A percentile compares a stretch with the other conserved stretches of the same genome.
Evolutionary conservation across 441 rosid genomes (phyloP).

Genomic region (Corymbia citriodora): DNA sequence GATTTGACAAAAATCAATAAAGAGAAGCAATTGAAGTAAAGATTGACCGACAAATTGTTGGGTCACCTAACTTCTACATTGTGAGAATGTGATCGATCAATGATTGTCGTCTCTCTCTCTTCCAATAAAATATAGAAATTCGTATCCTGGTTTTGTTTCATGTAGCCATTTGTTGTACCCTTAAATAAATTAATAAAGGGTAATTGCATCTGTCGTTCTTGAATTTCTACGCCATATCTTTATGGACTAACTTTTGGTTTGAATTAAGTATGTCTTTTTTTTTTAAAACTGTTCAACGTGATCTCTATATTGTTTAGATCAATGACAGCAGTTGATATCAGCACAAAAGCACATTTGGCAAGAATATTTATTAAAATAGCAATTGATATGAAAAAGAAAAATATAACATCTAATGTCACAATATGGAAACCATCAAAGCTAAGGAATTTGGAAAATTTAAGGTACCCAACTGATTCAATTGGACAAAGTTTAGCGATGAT

Average conservation of each 20-base stretch:
- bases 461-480: neutral
- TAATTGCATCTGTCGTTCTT: neutral
- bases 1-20: neutral
- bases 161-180: neutral
- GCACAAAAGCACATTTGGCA: no score
- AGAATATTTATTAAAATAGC: neutral
- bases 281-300: neutral
- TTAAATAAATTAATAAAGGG: no score
- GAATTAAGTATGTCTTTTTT: neutral
- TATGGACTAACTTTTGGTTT: neutral
- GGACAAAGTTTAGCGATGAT: neutral
- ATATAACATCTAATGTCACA: neutral
- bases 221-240: neutral
- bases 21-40: neutral
- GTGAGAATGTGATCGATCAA: neutral
- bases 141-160: no score
- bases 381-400: no score
- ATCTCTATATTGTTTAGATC: neutral
- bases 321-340: neutral
- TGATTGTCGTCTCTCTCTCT: neutral
- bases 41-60: neutral
- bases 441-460: neutral
- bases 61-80: neutral
- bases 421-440: neutral
- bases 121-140: neutral